Evolutionary conservation across 108 stramenopile genomes (phyloP), one percentile per base, ranked within the genome.

Genomic region (Schizochytrium sp.): DNA sequence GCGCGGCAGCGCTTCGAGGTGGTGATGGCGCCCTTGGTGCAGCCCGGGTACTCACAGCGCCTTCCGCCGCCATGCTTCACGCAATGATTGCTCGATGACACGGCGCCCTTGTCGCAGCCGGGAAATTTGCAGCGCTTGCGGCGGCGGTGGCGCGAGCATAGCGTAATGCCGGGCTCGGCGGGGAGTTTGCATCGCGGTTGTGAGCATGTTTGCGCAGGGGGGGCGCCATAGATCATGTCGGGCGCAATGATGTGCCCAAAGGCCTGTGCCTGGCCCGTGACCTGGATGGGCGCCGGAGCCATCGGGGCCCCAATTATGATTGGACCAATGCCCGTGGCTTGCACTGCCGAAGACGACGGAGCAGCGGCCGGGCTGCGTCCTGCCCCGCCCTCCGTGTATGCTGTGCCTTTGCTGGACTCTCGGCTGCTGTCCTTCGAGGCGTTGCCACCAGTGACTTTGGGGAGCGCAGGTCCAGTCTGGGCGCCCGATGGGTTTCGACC

Each of bases 21-120:
- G 45, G 48, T 83, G 76, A 83, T 83, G 51, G 76, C 76, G 51
- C 76, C 76, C 51, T 83, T 83, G 4, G 76, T 25, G 76, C 76
- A 83, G 6, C 76, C 76, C 28, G 76, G 76, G 23, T 47, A 83
- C 51, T 83, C 48, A 4, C 76, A 83, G n/a, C 76, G 45, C 51
- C 5, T 83, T 10, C 76, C 76, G 12, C 76, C 76, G 51, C 76
- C 76, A 23, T 83, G 76, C 10, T 4, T 10, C 28, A 83, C 76
- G 51, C 76, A 83, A 23, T 53, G 51, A 28, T 53, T 47, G 48
- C 48, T 83, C 23, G 76, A 53, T 2, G 48, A 53, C 45, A 83
- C 76, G 45, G 76, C 76, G 23, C 76, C 76, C 51, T 83, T 83
- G 45, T 83, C 51, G 51, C 76, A 83, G 12, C 51, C 51, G 12